Evolutionary conservation across 352 stramenopile genomes (phyloP).

Genomic region (Stramenopiles sp.): DNA sequence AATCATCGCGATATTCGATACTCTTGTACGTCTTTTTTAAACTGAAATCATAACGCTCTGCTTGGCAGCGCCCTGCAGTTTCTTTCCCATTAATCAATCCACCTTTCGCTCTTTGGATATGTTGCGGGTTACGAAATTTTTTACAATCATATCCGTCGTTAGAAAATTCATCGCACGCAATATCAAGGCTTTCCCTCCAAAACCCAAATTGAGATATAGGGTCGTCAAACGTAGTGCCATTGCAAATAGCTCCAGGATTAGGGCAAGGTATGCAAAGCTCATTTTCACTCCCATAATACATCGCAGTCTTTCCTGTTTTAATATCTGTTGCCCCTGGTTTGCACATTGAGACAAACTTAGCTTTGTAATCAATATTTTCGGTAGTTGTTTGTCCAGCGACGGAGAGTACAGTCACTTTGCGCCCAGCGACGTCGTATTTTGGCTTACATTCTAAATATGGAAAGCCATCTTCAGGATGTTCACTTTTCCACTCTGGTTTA

Average conservation of each 20-base stretch:
- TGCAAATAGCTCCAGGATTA: constrained; percentile 1
- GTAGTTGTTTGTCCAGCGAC: constrained; percentile 9
- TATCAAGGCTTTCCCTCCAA: constrained; percentile 12
- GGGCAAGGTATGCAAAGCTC: constrained; percentile 8
- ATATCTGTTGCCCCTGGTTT: constrained; percentile 4
- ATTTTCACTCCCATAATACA: constrained; percentile 2
- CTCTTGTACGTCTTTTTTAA: neutral
- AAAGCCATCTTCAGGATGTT: constrained; percentile 1
- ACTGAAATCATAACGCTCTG: neutral
- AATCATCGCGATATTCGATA: neutral
- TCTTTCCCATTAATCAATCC: constrained; percentile 4
- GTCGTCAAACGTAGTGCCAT: neutral
- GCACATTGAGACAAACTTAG: constrained; percentile 1
- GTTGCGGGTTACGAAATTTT: neutral
- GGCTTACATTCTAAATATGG: constrained; percentile 4
- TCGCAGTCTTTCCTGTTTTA: neutral
- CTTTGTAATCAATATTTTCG: constrained; percentile 7
- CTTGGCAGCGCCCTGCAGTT: constrained; percentile 1
- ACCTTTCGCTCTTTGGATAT: neutral
- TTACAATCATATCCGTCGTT: neutral
- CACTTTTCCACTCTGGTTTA: neutral
- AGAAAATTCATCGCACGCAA: neutral
- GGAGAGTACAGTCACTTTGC: neutral
- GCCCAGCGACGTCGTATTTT: neutral
- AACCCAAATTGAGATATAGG: constrained; percentile 1